These are phyloP conservation scores for Ceratobasidium sp. DNA, from an alignment of 1,284 basidiomycete species.

Conservation along the genomic window DNA sequence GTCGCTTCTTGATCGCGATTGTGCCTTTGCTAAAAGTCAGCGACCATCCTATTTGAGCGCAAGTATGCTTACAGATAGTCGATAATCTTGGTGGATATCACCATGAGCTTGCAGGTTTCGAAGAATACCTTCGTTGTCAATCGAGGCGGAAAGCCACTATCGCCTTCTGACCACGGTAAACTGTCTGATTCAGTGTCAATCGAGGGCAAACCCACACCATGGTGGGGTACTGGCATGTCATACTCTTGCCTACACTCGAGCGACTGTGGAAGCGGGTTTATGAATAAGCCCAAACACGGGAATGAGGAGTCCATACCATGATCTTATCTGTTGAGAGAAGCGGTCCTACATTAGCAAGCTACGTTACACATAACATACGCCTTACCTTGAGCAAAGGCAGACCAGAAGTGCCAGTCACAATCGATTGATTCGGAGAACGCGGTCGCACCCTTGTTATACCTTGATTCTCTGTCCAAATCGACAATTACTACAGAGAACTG, in stretches of 20 bases:
- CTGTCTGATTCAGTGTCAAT: neutral
- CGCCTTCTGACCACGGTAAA: neutral
- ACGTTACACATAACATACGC: constrained; percentile 49
- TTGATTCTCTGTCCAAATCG: constrained; percentile 60
- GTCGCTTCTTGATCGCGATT: neutral
- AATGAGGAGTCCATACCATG: constrained; percentile 45
- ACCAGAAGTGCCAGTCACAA: constrained; percentile 64
- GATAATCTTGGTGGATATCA: constrained; percentile 63
- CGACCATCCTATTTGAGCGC: neutral
- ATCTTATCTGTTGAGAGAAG: constrained; percentile 6
- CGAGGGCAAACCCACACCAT: constrained; percentile 2
- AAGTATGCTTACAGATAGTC: constrained; percentile 59
- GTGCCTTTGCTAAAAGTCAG: neutral
- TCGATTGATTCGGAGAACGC: constrained; percentile 58
- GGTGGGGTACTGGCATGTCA: constrained; percentile 51
- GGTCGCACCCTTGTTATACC: constrained; percentile 59
- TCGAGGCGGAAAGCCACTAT: neutral
- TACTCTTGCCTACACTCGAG: constrained; percentile 56
- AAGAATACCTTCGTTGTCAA: constrained; percentile 59
- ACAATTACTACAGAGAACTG: constrained; percentile 56
- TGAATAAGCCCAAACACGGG: neutral
- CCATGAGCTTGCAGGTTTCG: constrained; percentile 60
- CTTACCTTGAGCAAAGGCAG: constrained; percentile 57
- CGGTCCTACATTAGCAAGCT: constrained; percentile 17
- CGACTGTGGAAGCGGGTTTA: neutral